Percentiles rank a stretch among this genome's conserved stretches.
Conservation (phyloP, 2,329 filamentous ascomycete species). For the Penicillium sp. region DNA sequence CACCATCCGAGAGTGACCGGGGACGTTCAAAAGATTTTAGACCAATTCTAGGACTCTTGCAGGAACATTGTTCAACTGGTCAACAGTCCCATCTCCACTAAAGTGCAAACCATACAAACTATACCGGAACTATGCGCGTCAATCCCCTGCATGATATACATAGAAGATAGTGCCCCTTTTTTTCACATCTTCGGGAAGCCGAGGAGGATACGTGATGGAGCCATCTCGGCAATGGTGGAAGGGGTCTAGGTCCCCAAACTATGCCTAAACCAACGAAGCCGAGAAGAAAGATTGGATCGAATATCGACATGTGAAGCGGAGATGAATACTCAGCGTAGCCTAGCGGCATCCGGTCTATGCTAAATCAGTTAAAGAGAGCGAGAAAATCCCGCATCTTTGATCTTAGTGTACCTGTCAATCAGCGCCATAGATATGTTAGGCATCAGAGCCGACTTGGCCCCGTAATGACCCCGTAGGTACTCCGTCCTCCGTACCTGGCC, state of each 20-base stretch:
- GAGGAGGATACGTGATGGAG: background rate
- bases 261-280: background rate
- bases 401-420: background rate
- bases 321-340: background rate
- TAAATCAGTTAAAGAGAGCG: background rate
- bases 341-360: background rate
- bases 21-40: background rate
- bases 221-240: background rate
- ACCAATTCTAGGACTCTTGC: background rate
- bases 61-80: background rate
- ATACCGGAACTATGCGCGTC: background rate
- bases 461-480: background rate
- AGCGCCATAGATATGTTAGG: background rate
- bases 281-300: background rate
- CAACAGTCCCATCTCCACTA: background rate
- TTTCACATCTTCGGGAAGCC: conserved; percentile 1
- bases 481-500: background rate
- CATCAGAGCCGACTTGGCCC: conserved; percentile 1
- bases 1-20: no score
- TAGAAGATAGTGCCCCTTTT: background rate
- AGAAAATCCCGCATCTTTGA: conserved; percentile 5
- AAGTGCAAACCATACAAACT: no score
- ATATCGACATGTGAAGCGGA: background rate
- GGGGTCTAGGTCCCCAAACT: background rate
- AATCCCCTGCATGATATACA: background rate